Conservation (phyloP, 805 yeast genomes). For the Yarrowia sp. region DNA sequence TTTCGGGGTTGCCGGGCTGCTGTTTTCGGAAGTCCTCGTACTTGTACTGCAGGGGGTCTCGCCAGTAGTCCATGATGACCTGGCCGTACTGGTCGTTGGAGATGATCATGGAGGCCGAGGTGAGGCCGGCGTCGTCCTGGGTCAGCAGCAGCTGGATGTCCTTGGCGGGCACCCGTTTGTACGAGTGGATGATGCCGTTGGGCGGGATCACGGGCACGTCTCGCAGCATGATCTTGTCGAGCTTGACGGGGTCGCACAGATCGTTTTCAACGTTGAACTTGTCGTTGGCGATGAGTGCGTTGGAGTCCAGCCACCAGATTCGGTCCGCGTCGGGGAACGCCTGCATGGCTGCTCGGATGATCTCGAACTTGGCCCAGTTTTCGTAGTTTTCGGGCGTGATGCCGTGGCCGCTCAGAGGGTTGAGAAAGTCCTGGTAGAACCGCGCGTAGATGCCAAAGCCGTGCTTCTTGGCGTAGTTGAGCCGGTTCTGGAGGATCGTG, state of each 20-base stretch:
- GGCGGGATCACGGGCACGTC: slow-evolving; percentile 71
- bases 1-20: slow-evolving; percentile 51
- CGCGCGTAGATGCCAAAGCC: slow-evolving; percentile 84
- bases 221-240: slow-evolving; percentile 68
- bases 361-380: slow-evolving; percentile 68
- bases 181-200: slow-evolving; percentile 57
- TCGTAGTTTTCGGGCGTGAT: slow-evolving; percentile 30
- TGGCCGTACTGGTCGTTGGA: slow-evolving; percentile 69
- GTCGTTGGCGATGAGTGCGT: slow-evolving; percentile 76
- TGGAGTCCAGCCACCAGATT: slow-evolving; percentile 82
- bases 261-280: slow-evolving; percentile 66
- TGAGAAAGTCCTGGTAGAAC: slow-evolving; percentile 78
- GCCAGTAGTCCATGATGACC: slow-evolving; percentile 79
- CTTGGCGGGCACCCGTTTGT: slow-evolving; percentile 62
- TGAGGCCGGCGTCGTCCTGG: slow-evolving; percentile 69
- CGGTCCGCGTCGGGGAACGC: slow-evolving; percentile 92
- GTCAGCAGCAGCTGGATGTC: slow-evolving; percentile 68
- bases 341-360: slow-evolving; percentile 86
- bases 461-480: slow-evolving; percentile 83
- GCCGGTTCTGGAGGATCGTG: slow-evolving; percentile 60
- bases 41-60: slow-evolving; percentile 71
- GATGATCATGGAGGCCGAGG: slow-evolving; percentile 74
- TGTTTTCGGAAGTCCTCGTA: slow-evolving; percentile 62
- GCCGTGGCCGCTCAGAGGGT: slow-evolving; percentile 43
- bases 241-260: slow-evolving; percentile 63